A percentile compares a stretch with the other conserved stretches of the same genome.
Evolutionary conservation across 768 basidiomycete species (phyloP).

Genomic region (Leccinellum rugosiceps): DNA sequence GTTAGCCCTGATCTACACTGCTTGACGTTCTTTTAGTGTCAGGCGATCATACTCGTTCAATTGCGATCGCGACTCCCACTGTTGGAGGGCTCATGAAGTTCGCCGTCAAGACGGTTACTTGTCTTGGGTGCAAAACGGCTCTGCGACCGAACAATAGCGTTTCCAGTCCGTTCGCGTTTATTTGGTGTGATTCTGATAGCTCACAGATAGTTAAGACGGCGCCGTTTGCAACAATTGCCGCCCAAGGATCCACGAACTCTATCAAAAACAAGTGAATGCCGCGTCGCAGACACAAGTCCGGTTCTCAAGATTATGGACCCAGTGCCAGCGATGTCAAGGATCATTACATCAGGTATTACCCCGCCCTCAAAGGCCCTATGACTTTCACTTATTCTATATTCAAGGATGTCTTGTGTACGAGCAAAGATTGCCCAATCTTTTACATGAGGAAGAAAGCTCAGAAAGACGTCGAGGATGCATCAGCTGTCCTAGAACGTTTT

Average conservation of each 20-base stretch:
- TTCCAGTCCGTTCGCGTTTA: conserved; percentile 43
- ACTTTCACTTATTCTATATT: not conserved
- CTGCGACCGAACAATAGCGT: conserved; percentile 75
- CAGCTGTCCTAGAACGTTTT: conserved; percentile 78
- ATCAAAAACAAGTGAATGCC: conserved; percentile 79
- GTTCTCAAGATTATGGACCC: conserved; percentile 96
- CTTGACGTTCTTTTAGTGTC: conserved; percentile 57
- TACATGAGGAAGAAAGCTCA: conserved; percentile 99
- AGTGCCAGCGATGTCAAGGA: conserved; percentile 98
- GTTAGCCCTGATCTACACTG: not conserved
- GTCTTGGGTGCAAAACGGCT: conserved; percentile 93
- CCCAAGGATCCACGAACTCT: conserved; percentile 81
- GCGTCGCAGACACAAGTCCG: conserved; percentile 84
- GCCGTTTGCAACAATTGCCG: conserved; percentile 95
- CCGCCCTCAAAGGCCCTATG: not conserved
- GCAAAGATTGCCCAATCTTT: conserved; percentile 98
- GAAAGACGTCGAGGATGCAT: conserved; percentile 92
- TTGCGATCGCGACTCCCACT: conserved; percentile 95
- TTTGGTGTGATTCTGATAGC: not conserved
- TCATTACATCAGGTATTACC: conserved; percentile 82
- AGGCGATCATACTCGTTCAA: conserved; percentile 93
- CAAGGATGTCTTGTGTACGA: conserved; percentile 94
- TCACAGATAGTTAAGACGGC: conserved; percentile 51
- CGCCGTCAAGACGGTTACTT: conserved; percentile 92
- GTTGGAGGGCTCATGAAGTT: conserved; percentile 99